Base-by-base conservation (phyloP, 140 eudicot species). In the Artemisia princeps region DNA sequence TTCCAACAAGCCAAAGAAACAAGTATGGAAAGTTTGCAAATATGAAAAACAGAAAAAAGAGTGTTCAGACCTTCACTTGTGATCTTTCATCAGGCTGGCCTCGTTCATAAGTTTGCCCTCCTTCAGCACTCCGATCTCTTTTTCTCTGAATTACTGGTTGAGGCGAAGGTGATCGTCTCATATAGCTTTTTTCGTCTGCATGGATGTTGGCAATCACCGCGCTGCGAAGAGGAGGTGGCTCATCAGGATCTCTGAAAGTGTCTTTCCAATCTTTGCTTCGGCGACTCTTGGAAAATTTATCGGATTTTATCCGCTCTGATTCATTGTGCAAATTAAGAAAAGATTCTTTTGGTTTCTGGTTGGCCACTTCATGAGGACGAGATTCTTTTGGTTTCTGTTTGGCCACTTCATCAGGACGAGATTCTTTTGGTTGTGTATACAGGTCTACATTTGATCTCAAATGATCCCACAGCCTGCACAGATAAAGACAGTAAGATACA, bases 381-480 rank as follows among this genome's bases (percentile, higher is more conserved):
- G 44, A 37, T 37, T 37, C 44, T 37, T 54, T 46, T 6, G 81
- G 72, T 69, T 79, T 81, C 65, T 76, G 68, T 68, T 85, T 81
- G 14, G 75, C 67, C 6, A 44, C 83, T 75, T 69, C 89, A 67
- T 72, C 86, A 28, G 68, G 51, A 61, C 52, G 69, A 62, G 86
- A 71, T n/a, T 75, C 82, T 56, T 20, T 70, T 48, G 81, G 56
- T 87, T 79, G 82, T 56, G 86, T 83, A 76, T 91, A 91, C n/a
- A 75, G 64, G 78, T 86, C 71, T 16, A 91, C 16, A 74, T 87
- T 79, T 65, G 94, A 77, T 55, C 81, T 75, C 52, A 91, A 65
- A 75, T 91, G 97, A 69, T 91, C 97, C 97, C 97, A 91, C 60
- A 91, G 80, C 97, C 97, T 91, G 61, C 55, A 71, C 10, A 64